These are phyloP conservation scores for Pistacia vera DNA, from an alignment of 345 rosid genomes.

Conservation along the genomic window DNA sequence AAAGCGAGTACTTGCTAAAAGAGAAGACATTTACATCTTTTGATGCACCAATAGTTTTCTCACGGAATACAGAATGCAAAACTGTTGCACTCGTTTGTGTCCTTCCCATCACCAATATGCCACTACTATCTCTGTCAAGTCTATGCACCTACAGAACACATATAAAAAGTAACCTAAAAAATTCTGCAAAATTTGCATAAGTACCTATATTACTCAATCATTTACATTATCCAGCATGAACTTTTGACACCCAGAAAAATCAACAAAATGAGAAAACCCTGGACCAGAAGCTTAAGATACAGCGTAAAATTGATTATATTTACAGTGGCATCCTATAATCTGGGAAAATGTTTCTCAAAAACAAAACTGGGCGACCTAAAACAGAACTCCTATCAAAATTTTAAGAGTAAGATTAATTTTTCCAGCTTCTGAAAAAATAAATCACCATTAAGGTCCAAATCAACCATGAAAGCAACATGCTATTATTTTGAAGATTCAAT, in stretches of 20 bases:
- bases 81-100: slow-evolving; percentile 72
- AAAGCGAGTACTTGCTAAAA: slow-evolving; percentile 5
- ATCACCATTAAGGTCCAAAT: neutral
- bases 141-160: slow-evolving; percentile 72
- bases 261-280: slow-evolving; percentile 10
- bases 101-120: slow-evolving; percentile 94
- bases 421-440: neutral
- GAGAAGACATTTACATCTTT: slow-evolving; percentile 41
- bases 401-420: neutral
- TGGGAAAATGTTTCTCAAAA: neutral
- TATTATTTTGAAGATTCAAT: neutral
- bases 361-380: neutral
- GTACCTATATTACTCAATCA: neutral
- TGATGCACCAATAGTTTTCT: slow-evolving; percentile 79
- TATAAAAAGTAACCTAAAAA: neutral
- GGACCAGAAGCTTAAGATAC: neutral
- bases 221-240: neutral
- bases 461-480: neutral
- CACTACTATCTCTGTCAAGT: slow-evolving; percentile 92
- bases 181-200: neutral
- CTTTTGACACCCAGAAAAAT: neutral
- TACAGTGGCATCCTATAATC: neutral
- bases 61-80: slow-evolving; percentile 86
- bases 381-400: neutral
- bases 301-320: neutral